Conservation (phyloP, 2,329 filamentous ascomycete genomes). For the Rugonectria rugulosa region DNA sequence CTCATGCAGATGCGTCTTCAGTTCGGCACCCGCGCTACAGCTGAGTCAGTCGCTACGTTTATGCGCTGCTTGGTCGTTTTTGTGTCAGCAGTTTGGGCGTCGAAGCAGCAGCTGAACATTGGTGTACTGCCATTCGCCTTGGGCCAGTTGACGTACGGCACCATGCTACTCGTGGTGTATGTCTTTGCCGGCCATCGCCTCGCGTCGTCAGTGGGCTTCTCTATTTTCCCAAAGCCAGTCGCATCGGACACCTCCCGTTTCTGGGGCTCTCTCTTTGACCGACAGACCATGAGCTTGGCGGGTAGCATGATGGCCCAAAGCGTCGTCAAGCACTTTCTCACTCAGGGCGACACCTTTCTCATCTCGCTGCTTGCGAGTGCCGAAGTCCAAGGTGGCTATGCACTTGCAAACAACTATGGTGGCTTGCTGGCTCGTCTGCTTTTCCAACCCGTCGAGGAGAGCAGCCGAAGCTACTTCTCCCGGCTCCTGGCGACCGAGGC, state of each 20-base stretch:
- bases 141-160: conserved; percentile 82
- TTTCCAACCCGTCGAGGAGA: conserved; percentile 96
- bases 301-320: conserved; percentile 89
- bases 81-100: conserved; percentile 70
- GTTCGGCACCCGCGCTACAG: conserved; percentile 80
- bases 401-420: conserved; percentile 93
- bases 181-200: conserved; percentile 64
- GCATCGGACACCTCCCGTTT: conserved; percentile 47
- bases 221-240: conserved; percentile 64
- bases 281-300: conserved; percentile 74
- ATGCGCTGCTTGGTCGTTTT: conserved; percentile 80
- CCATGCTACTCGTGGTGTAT: conserved; percentile 75
- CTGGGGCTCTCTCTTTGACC: conserved; percentile 69
- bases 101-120: conserved; percentile 55
- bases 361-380: conserved; percentile 80
- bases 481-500: conserved; percentile 66
- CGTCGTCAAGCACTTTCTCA: conserved; percentile 89
- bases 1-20: conserved; percentile 82
- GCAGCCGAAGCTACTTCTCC: conserved; percentile 87
- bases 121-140: conserved; percentile 89
- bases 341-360: conserved; percentile 91
- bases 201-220: conserved; percentile 68
- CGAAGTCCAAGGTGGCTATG: conserved; percentile 87
- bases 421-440: conserved; percentile 86
- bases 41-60: conserved; percentile 85